phyloP scores from a whole-genome alignment of 176 grass and related monocot species.

The Musa acuminata region DNA sequence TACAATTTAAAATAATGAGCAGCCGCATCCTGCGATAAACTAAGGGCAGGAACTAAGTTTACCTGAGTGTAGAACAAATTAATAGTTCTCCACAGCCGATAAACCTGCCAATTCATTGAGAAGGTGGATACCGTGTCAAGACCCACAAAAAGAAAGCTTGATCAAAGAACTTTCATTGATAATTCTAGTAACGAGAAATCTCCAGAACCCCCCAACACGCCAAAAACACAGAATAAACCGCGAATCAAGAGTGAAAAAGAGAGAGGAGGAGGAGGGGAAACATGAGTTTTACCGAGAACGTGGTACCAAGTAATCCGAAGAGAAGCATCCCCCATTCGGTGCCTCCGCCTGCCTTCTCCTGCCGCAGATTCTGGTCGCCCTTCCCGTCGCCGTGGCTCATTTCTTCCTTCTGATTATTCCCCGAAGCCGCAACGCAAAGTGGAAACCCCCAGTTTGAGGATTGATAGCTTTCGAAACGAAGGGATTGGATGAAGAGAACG shows the following conservation, averaged over 20 bases:
- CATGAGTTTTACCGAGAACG: slow-evolving; percentile 39
- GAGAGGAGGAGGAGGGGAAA: neutral
- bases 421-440: neutral
- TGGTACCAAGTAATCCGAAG: slow-evolving; percentile 76
- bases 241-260: neutral
- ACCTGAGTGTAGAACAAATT: slow-evolving; percentile 84
- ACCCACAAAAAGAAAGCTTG: neutral
- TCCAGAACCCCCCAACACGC: neutral
- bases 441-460: neutral
- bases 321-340: slow-evolving; percentile 78
- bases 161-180: neutral
- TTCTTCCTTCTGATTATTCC: neutral
- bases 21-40: neutral
- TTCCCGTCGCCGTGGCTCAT: neutral
- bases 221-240: neutral
- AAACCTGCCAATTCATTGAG: slow-evolving; percentile 32
- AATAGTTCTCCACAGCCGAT: slow-evolving; percentile 57
- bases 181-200: neutral
- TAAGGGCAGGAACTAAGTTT: slow-evolving; percentile 2
- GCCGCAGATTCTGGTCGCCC: slow-evolving; percentile 4
- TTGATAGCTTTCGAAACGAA: neutral
- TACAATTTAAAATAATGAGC: neutral
- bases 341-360: slow-evolving; percentile 29
- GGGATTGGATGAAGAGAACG: no score
- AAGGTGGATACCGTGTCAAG: neutral